These are phyloP conservation scores for Iris pallida DNA, from an alignment of 116 monocot genomes.

Conservation along the genomic window DNA sequence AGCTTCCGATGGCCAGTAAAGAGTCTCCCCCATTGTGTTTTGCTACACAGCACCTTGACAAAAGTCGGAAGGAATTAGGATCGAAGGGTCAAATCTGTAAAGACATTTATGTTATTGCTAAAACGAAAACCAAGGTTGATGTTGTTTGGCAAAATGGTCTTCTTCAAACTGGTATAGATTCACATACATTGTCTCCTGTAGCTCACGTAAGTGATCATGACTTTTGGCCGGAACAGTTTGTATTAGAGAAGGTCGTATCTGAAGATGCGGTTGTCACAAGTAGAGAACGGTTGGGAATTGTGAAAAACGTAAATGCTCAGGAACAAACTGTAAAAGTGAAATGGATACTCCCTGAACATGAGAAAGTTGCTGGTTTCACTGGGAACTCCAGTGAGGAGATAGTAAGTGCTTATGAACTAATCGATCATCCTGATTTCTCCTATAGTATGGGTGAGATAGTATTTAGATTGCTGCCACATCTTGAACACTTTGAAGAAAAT, in stretches of 20 bases:
- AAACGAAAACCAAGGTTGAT: slow-evolving; percentile 52
- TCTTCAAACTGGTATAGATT: slow-evolving; percentile 37
- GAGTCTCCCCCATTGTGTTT: neutral
- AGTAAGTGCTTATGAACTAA: slow-evolving; percentile 67
- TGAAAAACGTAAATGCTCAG: slow-evolving; percentile 46
- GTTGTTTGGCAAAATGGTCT: slow-evolving; percentile 67
- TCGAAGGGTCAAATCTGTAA: slow-evolving; percentile 11
- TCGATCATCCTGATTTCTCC: slow-evolving; percentile 62
- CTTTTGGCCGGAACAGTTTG: slow-evolving; percentile 69
- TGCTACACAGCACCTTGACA: neutral
- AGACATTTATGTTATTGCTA: slow-evolving; percentile 38
- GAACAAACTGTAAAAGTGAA: slow-evolving; percentile 50
- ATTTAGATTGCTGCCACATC: slow-evolving; percentile 21
- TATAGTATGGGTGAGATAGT: slow-evolving; percentile 63
- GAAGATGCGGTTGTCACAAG: slow-evolving; percentile 20
- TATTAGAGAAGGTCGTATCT: slow-evolving; percentile 44
- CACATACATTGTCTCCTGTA: slow-evolving; percentile 38
- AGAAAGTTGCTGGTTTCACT: neutral
- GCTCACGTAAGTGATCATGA: slow-evolving; percentile 66
- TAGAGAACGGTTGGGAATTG: slow-evolving; percentile 33
- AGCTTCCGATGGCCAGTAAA: neutral
- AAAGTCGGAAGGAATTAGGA: slow-evolving; percentile 17
- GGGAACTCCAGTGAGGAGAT: slow-evolving; percentile 34
- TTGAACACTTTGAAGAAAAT: slow-evolving; percentile 19
- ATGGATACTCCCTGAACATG: slow-evolving; percentile 24